Base-by-base conservation (phyloP, 108 stramenopile genomes). In the Heterococcus sp. region DNA sequence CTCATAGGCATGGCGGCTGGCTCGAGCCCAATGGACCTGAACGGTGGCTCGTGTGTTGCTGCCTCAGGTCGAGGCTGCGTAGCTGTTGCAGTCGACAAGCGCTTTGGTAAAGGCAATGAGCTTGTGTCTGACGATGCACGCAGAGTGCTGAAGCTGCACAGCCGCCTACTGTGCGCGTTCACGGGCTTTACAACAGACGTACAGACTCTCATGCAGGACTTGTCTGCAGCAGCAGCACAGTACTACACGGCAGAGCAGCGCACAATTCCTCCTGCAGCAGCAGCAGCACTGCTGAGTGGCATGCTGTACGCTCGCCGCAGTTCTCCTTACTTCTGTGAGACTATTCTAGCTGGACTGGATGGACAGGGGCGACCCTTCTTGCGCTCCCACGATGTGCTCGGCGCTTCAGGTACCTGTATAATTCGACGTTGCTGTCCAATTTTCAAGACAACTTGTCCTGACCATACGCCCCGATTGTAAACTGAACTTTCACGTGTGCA, bases 301-400 rank as follows among this genome's bases (percentile, higher is more conserved):
- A 63, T 81, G 72, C 79, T 81, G 36, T 81, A 81, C 70, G 74
- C 79, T 31, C 79, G 79, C 26, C 69, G 79, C 35, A 21, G 71
- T 32, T 72, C 71, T 39, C 79, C 79, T 1, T 81, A 65, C 34
- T 81, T 81, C 28, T 71, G 71, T 0, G 79, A 81, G 65, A 71
- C 79, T 0, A 81, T 81, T 32, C 37, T 81, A 21, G 79, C 79
- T 65, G 79, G 79, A 28, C 35, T 81, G 35, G 35, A 69, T 28
- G 29, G 63, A 26, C 36, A 66, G 0, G 79, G 68, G 37, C 38
- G 3, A 63, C 68, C 79, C 33, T 81, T 38, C 36, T 21, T 81
- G 63, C 72, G 79, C 68, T 71, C 71, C 8, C 79, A 58, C 46
- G 46, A 58, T 21, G 46, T 58, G 46, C 21, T 58, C 14, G 46